Evolutionary conservation across 768 basidiomycete species (phyloP), one percentile per base, ranked within the genome.

Genomic region (Fomitopsis serialis): DNA sequence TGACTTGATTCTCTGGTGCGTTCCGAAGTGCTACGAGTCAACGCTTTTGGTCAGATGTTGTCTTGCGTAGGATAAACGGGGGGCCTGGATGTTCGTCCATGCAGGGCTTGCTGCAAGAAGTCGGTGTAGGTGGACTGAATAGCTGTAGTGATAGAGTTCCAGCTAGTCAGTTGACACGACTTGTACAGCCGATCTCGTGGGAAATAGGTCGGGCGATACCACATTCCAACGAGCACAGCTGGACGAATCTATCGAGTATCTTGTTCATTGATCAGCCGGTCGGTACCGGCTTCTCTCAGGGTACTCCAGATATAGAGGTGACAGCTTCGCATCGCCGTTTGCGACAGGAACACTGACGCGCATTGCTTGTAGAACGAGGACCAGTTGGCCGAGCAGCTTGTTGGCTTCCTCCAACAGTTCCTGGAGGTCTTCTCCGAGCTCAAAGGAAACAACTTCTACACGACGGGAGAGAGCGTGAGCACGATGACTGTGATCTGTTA

Each of bases 231-330:
- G 74, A 84, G 58, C 77, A 75, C 59, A 87, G 85, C 65, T 90
- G 88, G 88, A 89, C 88, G 0, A 90, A 89, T 60, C 73, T 90
- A 8, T 87, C 86, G 1, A 87, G 83, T 50, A 68, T 89, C 7
- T 69, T 89, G 17, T 91, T 78, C 74, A 78, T 90, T 10, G 89
- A 91, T 57, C 89, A 89, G 58, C 88, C 88, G 2, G 82, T 90
- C 27, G 88, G 88, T 3, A 89, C 87, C 3, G 88, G 88, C 0
- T 90, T 83, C 65, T 85, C 85, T 2, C 84, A 85, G 55, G 88
- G 88, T 17, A 71, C 56, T 13, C 86, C 88, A 0, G 79, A 82
- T 53, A 82, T 83, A 34, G 55, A 51, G 42, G 72, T 73, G 53
- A 27, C 63, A 50, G 25, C 11, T 11, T 32, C 29, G 29, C 11